Base-by-base conservation (phyloP, 441 rosid species). In the Erysimum pusillum region DNA sequence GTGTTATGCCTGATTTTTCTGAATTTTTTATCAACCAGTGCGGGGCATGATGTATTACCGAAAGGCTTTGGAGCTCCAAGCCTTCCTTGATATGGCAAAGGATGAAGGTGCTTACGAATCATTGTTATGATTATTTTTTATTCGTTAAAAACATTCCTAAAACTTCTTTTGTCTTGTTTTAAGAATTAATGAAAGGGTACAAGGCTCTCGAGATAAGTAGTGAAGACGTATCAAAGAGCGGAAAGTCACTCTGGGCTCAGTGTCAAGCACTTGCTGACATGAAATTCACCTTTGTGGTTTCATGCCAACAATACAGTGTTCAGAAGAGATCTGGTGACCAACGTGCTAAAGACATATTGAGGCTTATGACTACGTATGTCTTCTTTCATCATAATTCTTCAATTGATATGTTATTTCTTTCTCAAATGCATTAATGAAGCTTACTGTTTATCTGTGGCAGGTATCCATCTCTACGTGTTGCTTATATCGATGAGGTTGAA, bases 1-100 rank as follows among this genome's bases (percentile, higher is more conserved):
- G 51, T 15, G 25, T 32, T 56, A 3, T 63, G 61, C 34, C 54
- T 71, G 15, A 77, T 58, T 41, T 52, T 39, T 57, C 36, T 71
- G 14, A 14, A 84, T 67, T 84, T 67, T 73, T 60, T 20, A 44
- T 73, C 46, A 73, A 78, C 61, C 45, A 79, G 82, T 88, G 38
- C 77, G 93, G 61, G 96, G 96, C 63, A 90, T 90, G 96, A 90
- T 90, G 96, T 88, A 90, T 80, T 88, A 86, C 76, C 85, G 93
- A 76, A 84, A 85, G 79, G 96, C 93, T 64, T 78, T 90, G 83
- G 88, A 88, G 76, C 91, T 90, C 56, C 96, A 90, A 69, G 89
- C 90, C 76, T 84, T 86, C 80, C 85, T 90, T 80, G 96, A 90
- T 79, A 88, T 87, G 86, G 91, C 92, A 60, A 84, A 82, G 51